phyloP scores from a whole-genome alignment of 345 rosid species.

The Syzygium oleosum region DNA sequence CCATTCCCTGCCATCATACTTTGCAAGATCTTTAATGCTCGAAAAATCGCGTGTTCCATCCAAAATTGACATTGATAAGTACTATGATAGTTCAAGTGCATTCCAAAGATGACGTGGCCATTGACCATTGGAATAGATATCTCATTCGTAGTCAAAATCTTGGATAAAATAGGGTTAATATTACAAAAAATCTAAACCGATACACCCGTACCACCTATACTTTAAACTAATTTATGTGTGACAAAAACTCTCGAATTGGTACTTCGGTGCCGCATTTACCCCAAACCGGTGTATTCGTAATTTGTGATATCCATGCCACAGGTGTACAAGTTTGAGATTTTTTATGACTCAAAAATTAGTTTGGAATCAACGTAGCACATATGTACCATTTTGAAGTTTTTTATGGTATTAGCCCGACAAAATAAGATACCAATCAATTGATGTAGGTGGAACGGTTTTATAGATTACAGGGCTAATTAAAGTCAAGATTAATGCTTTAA shows the following conservation, averaged over 20 bases:
- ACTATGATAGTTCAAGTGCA: background rate
- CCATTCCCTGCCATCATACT: background rate
- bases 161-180: background rate
- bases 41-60: background rate
- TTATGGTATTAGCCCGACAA: background rate
- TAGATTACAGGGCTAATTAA: background rate
- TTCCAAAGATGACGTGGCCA: background rate
- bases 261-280: no score
- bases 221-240: no score
- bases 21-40: background rate
- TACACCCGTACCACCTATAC: no score
- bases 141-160: background rate
- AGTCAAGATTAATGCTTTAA: background rate
- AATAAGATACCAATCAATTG: background rate
- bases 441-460: background rate
- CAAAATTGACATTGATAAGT: background rate
- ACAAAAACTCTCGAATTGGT: no score
- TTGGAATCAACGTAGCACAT: no score
- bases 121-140: background rate
- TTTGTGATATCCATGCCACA: no score
- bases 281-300: no score
- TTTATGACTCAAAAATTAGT: no score
- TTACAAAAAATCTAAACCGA: no score
- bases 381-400: no score
- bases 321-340: no score